These are phyloP conservation scores for Neoscytalidium dimidiatum DNA, from an alignment of 2,329 filamentous ascomycete genomes.

Conservation along the genomic window DNA sequence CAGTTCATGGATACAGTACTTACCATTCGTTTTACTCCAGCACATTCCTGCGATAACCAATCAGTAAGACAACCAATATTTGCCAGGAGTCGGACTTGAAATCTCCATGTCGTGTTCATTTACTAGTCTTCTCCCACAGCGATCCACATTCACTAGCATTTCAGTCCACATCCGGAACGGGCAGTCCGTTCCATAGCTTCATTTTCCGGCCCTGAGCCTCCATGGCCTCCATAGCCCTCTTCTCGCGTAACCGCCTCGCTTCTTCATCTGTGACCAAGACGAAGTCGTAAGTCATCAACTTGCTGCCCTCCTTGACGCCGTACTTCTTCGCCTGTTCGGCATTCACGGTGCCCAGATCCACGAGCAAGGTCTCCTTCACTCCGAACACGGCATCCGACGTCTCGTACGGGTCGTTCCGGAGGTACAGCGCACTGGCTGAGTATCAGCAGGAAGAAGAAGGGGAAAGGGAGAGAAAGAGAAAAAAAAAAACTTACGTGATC, in stretches of 20 bases:
- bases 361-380: conserved; percentile 77
- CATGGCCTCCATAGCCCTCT: conserved; percentile 68
- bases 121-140: background rate
- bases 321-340: conserved; percentile 61
- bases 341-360: conserved; percentile 61
- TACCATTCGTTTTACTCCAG: too few species aligned
- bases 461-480: background rate
- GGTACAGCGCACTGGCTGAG: conserved; percentile 67
- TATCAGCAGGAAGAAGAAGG: background rate
- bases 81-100: too few species aligned
- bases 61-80: too few species aligned
- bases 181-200: conserved; percentile 74
- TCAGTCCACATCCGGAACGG: conserved; percentile 69
- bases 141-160: too few species aligned
- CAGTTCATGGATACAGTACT: too few species aligned
- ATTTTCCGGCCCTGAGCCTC: conserved; percentile 65
- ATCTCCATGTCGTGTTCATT: background rate
- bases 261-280: conserved; percentile 73
- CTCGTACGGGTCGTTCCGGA: conserved; percentile 78
- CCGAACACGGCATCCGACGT: conserved; percentile 84
- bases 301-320: conserved; percentile 62
- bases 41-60: too few species aligned
- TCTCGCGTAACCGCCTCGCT: conserved; percentile 65
- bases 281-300: conserved; percentile 72
- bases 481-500: conserved; percentile 74